These are phyloP conservation scores for Aaosphaeria pasadenensis DNA, from an alignment of 2,329 filamentous ascomycete genomes.

Conservation along the genomic window DNA sequence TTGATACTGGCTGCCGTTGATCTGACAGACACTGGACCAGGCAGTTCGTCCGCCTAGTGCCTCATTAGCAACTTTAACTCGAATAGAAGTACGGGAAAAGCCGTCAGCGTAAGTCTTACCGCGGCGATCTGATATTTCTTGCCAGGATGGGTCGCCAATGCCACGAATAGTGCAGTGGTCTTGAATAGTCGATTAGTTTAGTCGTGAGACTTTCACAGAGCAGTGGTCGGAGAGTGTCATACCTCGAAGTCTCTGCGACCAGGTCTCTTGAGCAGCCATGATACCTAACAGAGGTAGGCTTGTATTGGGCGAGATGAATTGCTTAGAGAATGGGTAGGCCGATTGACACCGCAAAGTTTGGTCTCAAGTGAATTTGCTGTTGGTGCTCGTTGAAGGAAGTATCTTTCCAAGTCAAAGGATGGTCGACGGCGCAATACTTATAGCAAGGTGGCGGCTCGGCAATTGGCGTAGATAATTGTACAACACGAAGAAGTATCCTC, in stretches of 20 bases:
- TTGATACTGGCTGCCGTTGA: conserved; percentile 22
- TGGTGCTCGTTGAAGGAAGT: neutral
- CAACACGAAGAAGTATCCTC: neutral
- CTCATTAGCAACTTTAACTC: too few species aligned
- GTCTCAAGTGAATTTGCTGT: neutral
- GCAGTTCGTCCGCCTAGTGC: conserved; percentile 34
- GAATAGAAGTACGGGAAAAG: too few species aligned
- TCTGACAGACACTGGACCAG: conserved; percentile 29
- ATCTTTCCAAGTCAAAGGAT: neutral
- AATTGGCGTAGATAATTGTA: neutral
- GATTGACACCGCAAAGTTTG: too few species aligned
- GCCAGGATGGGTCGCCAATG: conserved; percentile 26
- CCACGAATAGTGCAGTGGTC: conserved; percentile 27
- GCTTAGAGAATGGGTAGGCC: too few species aligned
- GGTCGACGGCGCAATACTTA: neutral
- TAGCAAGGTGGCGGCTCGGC: neutral
- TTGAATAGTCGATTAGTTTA: conserved; percentile 6
- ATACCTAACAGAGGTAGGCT: neutral
- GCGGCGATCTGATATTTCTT: conserved; percentile 37
- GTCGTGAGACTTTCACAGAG: too few species aligned
- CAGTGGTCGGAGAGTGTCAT: neutral
- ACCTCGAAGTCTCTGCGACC: conserved; percentile 14
- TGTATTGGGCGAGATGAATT: too few species aligned
- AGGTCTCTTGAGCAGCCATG: conserved; percentile 14
- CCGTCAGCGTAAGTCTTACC: conserved; percentile 16